Base-by-base conservation (phyloP, 2,329 filamentous ascomycete species). In the Cladophialophora psammophila region DNA sequence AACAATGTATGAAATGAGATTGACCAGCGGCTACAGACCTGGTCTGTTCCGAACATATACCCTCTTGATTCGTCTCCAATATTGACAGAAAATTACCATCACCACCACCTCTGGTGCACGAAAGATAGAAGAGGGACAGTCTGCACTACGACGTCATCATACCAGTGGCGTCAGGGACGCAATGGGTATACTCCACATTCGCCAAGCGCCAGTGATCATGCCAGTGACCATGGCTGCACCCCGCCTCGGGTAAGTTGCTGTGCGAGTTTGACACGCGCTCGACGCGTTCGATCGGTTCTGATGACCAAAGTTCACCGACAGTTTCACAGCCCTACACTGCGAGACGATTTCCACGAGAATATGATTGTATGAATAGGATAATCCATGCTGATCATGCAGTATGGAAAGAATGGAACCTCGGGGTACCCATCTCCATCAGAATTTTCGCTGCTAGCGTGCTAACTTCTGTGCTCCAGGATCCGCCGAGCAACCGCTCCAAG, bases 401-500 rank as follows among this genome's bases (percentile, higher is more conserved):
- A 63, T 63, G 60, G 42, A 50, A 26, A 38, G 36, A 56, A 52
- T 20, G 8, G 52, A 56, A 48, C 15, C 36, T 36, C 36, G 31
- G 31, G 60, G 60, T 63, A 35, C 6, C 36, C 8, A 35, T 42
- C 3, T 26, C 5, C 26, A 36, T 20, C 36, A 36, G 15, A 34
- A 35, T n/a, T 38, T 53, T 48, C 20, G 32, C 20, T 60, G 40
- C 32, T 35, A 13, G 13, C 9, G 20, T 26, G 32, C 60, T 65
- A 58, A 65, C 32, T 32, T 55, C 9, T 10, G 12, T 48, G 42
- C 34, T 32, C 20, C 45, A 70, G 64, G 60, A 55, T 72, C 71
- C 10, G 64, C 64, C 54, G 72, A 74, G 67, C 73, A 66, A 63
- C 72, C 72, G 38, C 66, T 74, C 32, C 59, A 68, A 52, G 90